phyloP scores from a whole-genome alignment of 177 flowering plant species.

The Vitis hybrid region DNA sequence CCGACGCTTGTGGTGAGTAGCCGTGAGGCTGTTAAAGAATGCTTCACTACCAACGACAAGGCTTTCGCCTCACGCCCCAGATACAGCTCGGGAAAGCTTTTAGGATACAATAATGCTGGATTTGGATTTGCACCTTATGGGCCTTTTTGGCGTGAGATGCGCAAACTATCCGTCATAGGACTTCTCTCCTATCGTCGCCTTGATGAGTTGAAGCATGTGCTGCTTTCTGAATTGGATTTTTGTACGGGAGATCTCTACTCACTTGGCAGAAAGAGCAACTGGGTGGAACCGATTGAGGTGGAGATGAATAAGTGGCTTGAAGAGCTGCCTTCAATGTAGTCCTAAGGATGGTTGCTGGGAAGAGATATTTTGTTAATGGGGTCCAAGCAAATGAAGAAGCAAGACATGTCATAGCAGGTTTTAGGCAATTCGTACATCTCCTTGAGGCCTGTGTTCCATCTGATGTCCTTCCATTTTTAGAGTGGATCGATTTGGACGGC shows the following conservation, averaged over 20 bases:
- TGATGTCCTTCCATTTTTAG: slow-evolving; percentile 28
- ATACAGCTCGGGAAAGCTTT: slow-evolving; percentile 6
- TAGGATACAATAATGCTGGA: slow-evolving; percentile 27
- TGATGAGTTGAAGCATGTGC: slow-evolving; percentile 4
- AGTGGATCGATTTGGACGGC: slow-evolving; percentile 29
- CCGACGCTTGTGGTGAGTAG: slow-evolving; percentile 28
- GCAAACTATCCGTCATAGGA: slow-evolving; percentile 15
- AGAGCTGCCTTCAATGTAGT: slow-evolving; percentile 23
- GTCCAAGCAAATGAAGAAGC: slow-evolving; percentile 1
- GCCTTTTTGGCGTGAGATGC: slow-evolving; percentile 10
- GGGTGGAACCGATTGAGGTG: neutral
- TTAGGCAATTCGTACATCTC: slow-evolving; percentile 22
- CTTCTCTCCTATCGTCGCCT: slow-evolving; percentile 19
- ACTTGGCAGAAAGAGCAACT: neutral
- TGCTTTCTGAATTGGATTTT: slow-evolving; percentile 9
- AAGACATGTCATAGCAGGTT: slow-evolving; percentile 4
- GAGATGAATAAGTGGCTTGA: slow-evolving; percentile 21
- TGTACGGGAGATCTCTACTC: slow-evolving; percentile 7
- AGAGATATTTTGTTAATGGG: slow-evolving; percentile 17
- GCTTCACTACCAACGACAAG: slow-evolving; percentile 37
- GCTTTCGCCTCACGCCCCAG: slow-evolving; percentile 23
- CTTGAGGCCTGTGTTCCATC: slow-evolving; percentile 16
- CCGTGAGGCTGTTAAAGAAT: slow-evolving; percentile 30
- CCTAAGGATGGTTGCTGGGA: slow-evolving; percentile 31
- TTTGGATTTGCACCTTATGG: slow-evolving; percentile 37